Evolutionary conservation across 176 grass and related monocot species (phyloP).

Genomic region (Eleusine coracana): DNA sequence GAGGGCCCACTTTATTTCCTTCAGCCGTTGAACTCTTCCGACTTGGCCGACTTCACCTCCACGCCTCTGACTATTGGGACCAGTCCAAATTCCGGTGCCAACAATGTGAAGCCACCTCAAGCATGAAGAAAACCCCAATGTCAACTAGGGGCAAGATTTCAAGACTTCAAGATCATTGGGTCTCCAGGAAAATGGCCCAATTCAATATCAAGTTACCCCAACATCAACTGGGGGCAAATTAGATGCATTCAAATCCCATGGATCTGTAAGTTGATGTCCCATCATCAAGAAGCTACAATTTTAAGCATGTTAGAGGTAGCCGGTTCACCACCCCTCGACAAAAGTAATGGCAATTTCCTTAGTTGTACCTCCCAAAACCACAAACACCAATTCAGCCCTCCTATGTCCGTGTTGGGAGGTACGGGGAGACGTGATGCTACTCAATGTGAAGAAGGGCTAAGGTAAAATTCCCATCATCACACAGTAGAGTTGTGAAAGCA

Average conservation of each 20-base stretch:
- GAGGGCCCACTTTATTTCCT: no score
- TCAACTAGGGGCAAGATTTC: neutral
- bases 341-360: neutral
- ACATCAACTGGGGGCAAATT: neutral
- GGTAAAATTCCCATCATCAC: neutral
- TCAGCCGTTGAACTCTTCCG: no score
- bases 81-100: no score
- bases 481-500: no score
- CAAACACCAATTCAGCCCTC: no score
- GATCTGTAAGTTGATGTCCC: neutral
- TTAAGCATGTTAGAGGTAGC: neutral
- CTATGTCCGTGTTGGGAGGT: no score
- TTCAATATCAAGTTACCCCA: neutral
- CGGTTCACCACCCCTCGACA: neutral
- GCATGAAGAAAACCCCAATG: neutral
- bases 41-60: no score
- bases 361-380: no score
- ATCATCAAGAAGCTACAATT: no score
- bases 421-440: neutral
- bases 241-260: neutral
- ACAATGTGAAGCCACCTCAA: neutral
- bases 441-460: neutral
- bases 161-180: neutral
- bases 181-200: neutral
- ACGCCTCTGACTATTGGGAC: no score